Evolutionary conservation across 495 filamentous ascomycete species (phyloP).

Genomic region (Evansstolkia leycettana): DNA sequence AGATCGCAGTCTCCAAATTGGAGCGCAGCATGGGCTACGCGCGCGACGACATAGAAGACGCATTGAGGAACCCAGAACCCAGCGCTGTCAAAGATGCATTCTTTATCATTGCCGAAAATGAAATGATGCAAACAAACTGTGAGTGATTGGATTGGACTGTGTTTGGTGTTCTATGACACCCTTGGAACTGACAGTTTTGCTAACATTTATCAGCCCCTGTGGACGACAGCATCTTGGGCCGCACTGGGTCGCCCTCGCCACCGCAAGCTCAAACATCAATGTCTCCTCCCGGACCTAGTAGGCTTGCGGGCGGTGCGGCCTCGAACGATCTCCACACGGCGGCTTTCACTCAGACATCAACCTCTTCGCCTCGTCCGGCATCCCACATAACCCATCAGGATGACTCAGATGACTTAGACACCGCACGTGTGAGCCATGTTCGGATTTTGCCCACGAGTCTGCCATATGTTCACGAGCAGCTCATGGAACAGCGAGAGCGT

Average conservation of each 20-base stretch:
- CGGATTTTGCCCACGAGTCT: conserved; percentile 82
- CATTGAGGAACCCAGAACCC: conserved; percentile 78
- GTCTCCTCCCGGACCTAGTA: background rate
- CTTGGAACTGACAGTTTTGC: conserved; percentile 1
- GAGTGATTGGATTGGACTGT: too few relatives aligned
- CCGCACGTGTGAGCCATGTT: conserved; percentile 56
- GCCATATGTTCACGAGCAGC: conserved; percentile 77
- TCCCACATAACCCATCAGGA: conserved; percentile 15
- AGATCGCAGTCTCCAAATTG: conserved; percentile 84
- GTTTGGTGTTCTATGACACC: background rate
- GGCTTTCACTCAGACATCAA: conserved; percentile 5
- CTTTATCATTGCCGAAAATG: conserved; percentile 93
- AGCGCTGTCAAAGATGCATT: conserved; percentile 98
- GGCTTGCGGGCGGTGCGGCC: conserved; percentile 2
- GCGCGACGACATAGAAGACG: conserved; percentile 88
- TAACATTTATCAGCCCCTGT: conserved; percentile 22
- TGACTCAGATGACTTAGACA: conserved; percentile 19
- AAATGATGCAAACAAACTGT: conserved; percentile 94
- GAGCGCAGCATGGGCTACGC: conserved; percentile 97
- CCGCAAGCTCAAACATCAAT: conserved; percentile 7
- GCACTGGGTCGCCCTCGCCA: conserved; percentile 14
- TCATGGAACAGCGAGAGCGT: conserved; percentile 61
- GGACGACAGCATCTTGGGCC: conserved; percentile 26
- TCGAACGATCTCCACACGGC: too few relatives aligned
- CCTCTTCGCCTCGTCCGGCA: conserved; percentile 16